A percentile compares a stretch with the other conserved stretches of the same genome.
phyloP scores from a whole-genome alignment of 768 basidiomycete species.

The Mrakia blollopis region DNA sequence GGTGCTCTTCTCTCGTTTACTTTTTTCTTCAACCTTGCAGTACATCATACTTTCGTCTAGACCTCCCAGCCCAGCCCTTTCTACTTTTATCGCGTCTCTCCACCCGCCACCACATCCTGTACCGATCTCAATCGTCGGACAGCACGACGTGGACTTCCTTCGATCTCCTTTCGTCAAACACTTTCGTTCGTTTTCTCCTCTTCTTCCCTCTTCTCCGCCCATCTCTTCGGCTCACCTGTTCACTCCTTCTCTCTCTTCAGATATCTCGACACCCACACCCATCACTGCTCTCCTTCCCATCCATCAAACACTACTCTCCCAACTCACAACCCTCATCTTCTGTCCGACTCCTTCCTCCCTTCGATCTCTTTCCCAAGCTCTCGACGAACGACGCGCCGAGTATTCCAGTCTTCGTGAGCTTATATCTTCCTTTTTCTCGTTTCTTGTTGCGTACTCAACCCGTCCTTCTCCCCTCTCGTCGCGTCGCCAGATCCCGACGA shows the following conservation, averaged over 20 bases:
- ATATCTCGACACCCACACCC: neutral
- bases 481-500: constrained; percentile 18
- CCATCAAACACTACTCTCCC: neutral
- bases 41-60: neutral
- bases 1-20: too few relatives aligned
- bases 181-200: neutral
- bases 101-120: neutral
- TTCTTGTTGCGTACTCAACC: neutral
- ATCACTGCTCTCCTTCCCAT: neutral
- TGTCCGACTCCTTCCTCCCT: neutral
- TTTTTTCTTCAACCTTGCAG: neutral
- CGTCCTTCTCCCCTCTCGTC: too few relatives aligned
- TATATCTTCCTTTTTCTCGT: neutral
- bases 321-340: constrained; percentile 4
- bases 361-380: neutral
- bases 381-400: neutral
- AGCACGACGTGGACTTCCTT: neutral
- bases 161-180: constrained; percentile 1
- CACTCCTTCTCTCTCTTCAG: neutral
- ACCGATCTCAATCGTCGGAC: neutral
- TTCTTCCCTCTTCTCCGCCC: neutral
- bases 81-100: neutral
- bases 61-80: neutral
- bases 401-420: neutral
- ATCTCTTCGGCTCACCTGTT: neutral